Evolutionary conservation across 2,329 filamentous ascomycete genomes (phyloP), one percentile per base, ranked within the genome.

Genomic region (Beauveria sp.): DNA sequence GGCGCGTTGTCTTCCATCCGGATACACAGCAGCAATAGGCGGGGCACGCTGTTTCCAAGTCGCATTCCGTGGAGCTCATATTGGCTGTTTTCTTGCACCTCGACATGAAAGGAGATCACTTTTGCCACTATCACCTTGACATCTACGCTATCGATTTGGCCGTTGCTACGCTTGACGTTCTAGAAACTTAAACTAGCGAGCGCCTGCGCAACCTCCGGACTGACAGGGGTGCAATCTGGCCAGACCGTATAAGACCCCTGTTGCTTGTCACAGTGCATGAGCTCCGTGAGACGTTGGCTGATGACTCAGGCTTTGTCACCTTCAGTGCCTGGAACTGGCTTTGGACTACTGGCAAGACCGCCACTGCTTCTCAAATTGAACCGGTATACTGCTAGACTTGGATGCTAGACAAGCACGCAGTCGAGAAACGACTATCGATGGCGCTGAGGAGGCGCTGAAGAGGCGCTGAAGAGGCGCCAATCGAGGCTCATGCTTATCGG

Each of bases 141-240:
- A 50, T 5, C 5, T 41, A 20, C 55, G 30, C 55, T 57, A 48
- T 57, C 55, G 55, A 57, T 48, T 24, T 8, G n/a, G 24, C 43
- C 41, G 41, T 41, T 22, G 41, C 54, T 26, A 16, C 10, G 3
- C 26, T 14, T 18, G 28, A 40, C 41, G 55, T 57, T 57, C 55
- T 57, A 57, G 55, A 57, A 57, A 50, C 30, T 22, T 30, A 24
- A 9, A 37, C 55, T 57, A 57, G 44, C 44, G 30, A 57, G 43
- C 55, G 41, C 26, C 54, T 47, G 53, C 41, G 20, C 53, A 48
- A 40, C 55, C 55, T 48, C 26, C 26, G 18, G 28, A 37, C 43
- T 10, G 40, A 20, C 53, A 56, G 41, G 41, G 28, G 37, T 44
- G 18, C 18, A 28, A 10, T 9, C 26, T 28, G 26, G n/a, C 41